Evolutionary conservation across 768 basidiomycete genomes (phyloP).

Genomic region (Hygrocybe coccinea): DNA sequence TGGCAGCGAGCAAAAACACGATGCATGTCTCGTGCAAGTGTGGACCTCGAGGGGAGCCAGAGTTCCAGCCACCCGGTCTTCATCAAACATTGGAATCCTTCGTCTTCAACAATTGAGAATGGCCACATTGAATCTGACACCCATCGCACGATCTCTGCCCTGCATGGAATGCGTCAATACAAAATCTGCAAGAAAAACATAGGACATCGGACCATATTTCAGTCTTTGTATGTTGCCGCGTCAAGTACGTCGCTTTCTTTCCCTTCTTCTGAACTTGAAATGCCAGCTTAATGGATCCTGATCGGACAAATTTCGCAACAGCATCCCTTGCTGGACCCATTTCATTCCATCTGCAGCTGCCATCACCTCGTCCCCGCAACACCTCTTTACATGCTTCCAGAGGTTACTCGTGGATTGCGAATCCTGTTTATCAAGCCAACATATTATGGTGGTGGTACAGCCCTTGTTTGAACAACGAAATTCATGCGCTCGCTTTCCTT

Average conservation of each 20-base stretch:
- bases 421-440: slow-evolving; percentile 24
- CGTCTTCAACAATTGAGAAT: slow-evolving; percentile 30
- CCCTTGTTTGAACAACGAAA: slow-evolving; percentile 21
- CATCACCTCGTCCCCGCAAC: neutral
- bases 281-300: slow-evolving; percentile 18
- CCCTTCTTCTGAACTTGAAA: slow-evolving; percentile 26
- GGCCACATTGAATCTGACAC: slow-evolving; percentile 29
- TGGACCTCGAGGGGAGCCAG: slow-evolving; percentile 24
- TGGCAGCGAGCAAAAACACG: neutral
- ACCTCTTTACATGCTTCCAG: slow-evolving; percentile 16
- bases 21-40: slow-evolving; percentile 26
- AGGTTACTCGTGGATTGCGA: slow-evolving; percentile 26
- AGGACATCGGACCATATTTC: slow-evolving; percentile 20
- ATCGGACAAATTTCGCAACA: slow-evolving; percentile 10
- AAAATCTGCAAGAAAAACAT: neutral
- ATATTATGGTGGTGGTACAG: slow-evolving; percentile 13
- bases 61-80: slow-evolving; percentile 29
- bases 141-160: slow-evolving; percentile 33
- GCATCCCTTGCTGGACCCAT: neutral
- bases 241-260: slow-evolving; percentile 13
- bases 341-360: slow-evolving; percentile 6
- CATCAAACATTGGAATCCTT: slow-evolving; percentile 28
- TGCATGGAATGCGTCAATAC: slow-evolving; percentile 11
- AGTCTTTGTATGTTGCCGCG: slow-evolving; percentile 21
- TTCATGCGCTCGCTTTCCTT: slow-evolving; percentile 14